Evolutionary conservation across 495 filamentous ascomycete genomes (phyloP), one percentile per base, ranked within the genome.

Genomic region (Clavariopsis aquatica): DNA sequence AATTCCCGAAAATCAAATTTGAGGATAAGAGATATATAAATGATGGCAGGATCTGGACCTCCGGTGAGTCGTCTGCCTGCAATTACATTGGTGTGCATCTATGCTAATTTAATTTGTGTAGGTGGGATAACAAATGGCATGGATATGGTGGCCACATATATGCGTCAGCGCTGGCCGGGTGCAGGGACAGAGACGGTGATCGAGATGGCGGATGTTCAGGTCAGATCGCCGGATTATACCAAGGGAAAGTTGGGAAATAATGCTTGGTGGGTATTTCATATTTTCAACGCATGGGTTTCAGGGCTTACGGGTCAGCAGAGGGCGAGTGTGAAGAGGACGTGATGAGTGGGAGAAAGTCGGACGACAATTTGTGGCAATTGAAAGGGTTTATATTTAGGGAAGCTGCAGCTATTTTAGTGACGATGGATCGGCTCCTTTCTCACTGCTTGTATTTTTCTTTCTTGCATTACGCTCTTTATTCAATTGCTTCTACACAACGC

Each of bases 121-220:
- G 83, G 83, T 9, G 84, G 83, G 46, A 77, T 88, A 24, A 87
- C 85, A 24, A 87, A 86, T 64, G 84, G 84, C 8, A 83, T 85
- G 65, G 85, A 88, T 64, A 76, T 87, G 47, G 80, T 85, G 8
- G 76, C 82, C 9, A 79, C 78, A 24, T 88, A 85, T 66, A 71
- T 81, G 17, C 76, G 80, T 15, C 72, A 77, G 7, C 73, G 76
- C 3, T 85, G 83, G 61, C 78, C 81, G 0, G 73, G 73, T 0
- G 69, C 78, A 0, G 61, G 83, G 3, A 78, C 79, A 2, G 82
- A 87, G 54, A 71, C 80, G n/a, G 74, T 78, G 1, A 73, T 81
- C 57, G 69, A 68, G 41, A 69, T 81, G 69, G 80, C 80, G 6
- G 85, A 86, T 26, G 77, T 84, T 7, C 78, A 78, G 2, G 77